Evolutionary conservation across 352 stramenopile species (phyloP).

Genomic region (Pythium biforme): DNA sequence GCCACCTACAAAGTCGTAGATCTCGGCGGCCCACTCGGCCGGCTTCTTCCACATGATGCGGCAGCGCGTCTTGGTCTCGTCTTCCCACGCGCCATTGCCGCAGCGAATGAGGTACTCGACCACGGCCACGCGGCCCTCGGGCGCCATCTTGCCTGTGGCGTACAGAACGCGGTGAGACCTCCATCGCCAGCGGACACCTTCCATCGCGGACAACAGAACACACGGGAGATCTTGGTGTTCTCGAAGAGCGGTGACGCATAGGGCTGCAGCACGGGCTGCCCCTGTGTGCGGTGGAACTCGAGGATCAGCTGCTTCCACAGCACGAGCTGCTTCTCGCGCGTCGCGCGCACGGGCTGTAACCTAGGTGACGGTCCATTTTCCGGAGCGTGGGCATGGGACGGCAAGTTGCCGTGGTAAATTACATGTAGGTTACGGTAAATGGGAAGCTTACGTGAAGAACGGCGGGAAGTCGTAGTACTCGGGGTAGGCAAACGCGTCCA

Average conservation of each 20-base stretch:
- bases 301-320: constrained; percentile 86
- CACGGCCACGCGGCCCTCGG: constrained; percentile 61
- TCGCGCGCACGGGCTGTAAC: constrained; percentile 77
- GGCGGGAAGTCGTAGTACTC: constrained; percentile 88
- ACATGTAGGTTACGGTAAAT: constrained; percentile 16
- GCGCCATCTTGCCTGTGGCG: constrained; percentile 57
- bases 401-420: constrained; percentile 13
- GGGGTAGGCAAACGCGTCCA: constrained; percentile 80
- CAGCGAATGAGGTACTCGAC: constrained; percentile 77
- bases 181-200: not conserved
- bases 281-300: constrained; percentile 77
- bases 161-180: not conserved
- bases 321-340: constrained; percentile 84
- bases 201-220: constrained; percentile 4
- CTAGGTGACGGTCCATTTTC: constrained; percentile 20
- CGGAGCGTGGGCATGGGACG: not conserved
- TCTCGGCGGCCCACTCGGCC: constrained; percentile 72
- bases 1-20: constrained; percentile 79
- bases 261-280: constrained; percentile 69
- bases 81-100: constrained; percentile 77
- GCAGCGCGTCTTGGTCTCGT: constrained; percentile 74
- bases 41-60: constrained; percentile 88
- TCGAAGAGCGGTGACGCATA: constrained; percentile 71
- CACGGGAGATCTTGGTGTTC: constrained; percentile 82
- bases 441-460: constrained; percentile 74